Evolutionary conservation across 108 stramenopile genomes (phyloP), one percentile per base, ranked within the genome.

Genomic region (Cyclotella choctawhatcheeana): DNA sequence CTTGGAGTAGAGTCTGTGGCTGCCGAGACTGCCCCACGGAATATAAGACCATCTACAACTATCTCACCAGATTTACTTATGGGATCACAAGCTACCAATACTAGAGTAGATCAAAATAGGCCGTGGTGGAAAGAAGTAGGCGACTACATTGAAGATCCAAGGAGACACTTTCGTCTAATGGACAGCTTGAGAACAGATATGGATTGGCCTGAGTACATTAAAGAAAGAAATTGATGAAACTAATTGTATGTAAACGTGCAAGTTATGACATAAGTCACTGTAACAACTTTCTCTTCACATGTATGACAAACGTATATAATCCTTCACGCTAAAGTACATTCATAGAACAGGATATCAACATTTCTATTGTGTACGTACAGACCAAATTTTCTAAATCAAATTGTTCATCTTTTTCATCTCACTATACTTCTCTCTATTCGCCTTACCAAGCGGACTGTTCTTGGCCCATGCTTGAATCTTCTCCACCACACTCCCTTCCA

Each of bases 101-200:
- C 20, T 3, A 67, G 54, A 70, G 56, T 16, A 16, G 31, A 61
- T 14, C 35, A 53, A 12, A 66, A 76, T 5, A 76, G 92, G 47
- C 81, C 89, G 14, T 95, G 90, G 92, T 95, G 90, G 90, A 89
- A 88, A 45, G 90, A 96, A 70, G 87, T 92, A 22, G 95, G 88
- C 13, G 92, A 93, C 59, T 96, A 96, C 68, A 48, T 93, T 12
- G 95, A 96, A 69, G 86, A 92, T 66, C 95, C 95, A 0, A 88
- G 89, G 73, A 75, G 86, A 32, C 94, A 95, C 74, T 95, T 91
- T 64, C 72, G 81, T 34, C 69, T 81, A 64, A 93, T 95, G 91
- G 83, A 95, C 48, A 85, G 69, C 53, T 78, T 95, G 10, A 76
- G 92, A 66, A 59, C 35, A 20, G 64, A 79, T 33, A 93, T 95